Evolutionary conservation across 2,329 filamentous ascomycete species (phyloP).

Genomic region (Fusarium aywerte): DNA sequence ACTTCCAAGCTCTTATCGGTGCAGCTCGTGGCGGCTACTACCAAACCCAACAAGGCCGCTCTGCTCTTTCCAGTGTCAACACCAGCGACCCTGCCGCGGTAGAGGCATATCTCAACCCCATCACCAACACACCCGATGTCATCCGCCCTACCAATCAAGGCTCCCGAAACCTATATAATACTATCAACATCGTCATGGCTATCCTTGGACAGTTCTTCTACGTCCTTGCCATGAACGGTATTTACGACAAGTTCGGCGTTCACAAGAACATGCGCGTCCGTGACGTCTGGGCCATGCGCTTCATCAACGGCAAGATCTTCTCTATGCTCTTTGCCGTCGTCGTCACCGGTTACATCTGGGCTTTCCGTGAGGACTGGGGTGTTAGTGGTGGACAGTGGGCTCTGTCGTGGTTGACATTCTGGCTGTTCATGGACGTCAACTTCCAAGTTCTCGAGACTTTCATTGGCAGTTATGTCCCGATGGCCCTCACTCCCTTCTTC

Average conservation of each 20-base stretch:
- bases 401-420: constrained; percentile 48
- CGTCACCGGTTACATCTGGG: constrained; percentile 57
- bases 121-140: constrained; percentile 44
- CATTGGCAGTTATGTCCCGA: constrained; percentile 45
- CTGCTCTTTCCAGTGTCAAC: constrained; percentile 38
- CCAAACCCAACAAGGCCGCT: constrained; percentile 35
- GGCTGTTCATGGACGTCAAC: constrained; percentile 57
- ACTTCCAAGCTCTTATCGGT: constrained; percentile 45
- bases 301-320: constrained; percentile 47
- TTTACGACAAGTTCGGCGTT: constrained; percentile 37
- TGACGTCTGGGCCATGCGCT: constrained; percentile 44
- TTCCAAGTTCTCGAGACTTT: constrained; percentile 55
- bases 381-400: constrained; percentile 49
- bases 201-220: constrained; percentile 50
- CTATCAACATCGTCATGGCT: constrained; percentile 53
- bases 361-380: constrained; percentile 55
- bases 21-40: constrained; percentile 45
- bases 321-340: constrained; percentile 52
- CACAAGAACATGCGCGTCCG: constrained; percentile 35
- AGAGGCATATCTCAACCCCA: constrained; percentile 51
- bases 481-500: constrained; percentile 54
- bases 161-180: constrained; percentile 52
- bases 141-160: constrained; percentile 51
- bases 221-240: constrained; percentile 44
- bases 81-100: constrained; percentile 42